Evolutionary conservation across 2,329 filamentous ascomycete genomes (phyloP).

Genomic region (Diatrype stigma): DNA sequence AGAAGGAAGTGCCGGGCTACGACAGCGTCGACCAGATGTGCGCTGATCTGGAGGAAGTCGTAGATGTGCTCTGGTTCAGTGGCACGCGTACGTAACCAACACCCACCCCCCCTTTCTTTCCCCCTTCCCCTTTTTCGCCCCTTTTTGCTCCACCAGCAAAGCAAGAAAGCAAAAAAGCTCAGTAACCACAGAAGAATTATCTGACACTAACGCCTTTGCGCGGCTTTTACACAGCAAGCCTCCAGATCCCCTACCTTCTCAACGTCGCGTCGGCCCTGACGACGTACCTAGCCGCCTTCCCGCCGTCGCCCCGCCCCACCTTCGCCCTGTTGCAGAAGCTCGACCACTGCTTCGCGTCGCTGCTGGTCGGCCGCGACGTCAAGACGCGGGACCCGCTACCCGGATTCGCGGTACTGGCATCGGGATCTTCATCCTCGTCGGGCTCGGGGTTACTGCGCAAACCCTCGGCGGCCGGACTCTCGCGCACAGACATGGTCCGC

Average conservation of each 20-base stretch:
- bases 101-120: neutral
- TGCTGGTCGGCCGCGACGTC: conserved; percentile 64
- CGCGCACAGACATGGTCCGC: conserved; percentile 79
- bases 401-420: conserved; percentile 46
- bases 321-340: conserved; percentile 73
- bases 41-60: conserved; percentile 66
- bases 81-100: conserved; percentile 76
- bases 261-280: conserved; percentile 70
- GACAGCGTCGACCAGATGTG: conserved; percentile 65
- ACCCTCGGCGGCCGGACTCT: conserved; percentile 61
- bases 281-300: conserved; percentile 69
- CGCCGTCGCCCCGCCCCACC: conserved; percentile 61
- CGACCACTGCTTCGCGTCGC: conserved; percentile 76
- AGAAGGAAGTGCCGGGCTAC: conserved; percentile 44
- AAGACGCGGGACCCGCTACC: conserved; percentile 62
- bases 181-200: neutral
- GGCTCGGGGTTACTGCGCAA: conserved; percentile 37
- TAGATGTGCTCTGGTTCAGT: conserved; percentile 82
- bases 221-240: conserved; percentile 51
- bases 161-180: too few species aligned
- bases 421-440: conserved; percentile 35
- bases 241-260: conserved; percentile 82
- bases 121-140: too few species aligned
- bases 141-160: too few species aligned
- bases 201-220: too few species aligned